phyloP scores from a whole-genome alignment of 192 early-diverging fungal species.

The Rhizophagus sp. region DNA sequence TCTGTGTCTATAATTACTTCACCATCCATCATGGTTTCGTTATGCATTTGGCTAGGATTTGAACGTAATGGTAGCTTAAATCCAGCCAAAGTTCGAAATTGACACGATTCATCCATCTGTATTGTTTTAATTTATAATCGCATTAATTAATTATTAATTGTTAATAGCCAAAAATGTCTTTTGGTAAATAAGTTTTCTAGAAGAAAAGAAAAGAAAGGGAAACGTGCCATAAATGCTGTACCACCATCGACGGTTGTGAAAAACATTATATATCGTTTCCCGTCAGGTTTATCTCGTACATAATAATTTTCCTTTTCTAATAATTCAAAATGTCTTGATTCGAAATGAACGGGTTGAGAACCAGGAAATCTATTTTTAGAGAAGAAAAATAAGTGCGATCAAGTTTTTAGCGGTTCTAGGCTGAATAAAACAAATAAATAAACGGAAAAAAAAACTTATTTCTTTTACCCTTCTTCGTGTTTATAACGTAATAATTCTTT shows the following conservation, averaged over 20 bases:
- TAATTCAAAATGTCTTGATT: conserved; percentile 40
- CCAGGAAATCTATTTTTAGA: conserved; percentile 55
- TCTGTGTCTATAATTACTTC: conserved; percentile 68
- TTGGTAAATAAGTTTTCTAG: neutral
- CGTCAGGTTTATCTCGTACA: conserved; percentile 58
- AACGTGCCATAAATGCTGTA: conserved; percentile 49
- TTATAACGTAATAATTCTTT: conserved; percentile 15
- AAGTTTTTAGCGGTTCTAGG: neutral
- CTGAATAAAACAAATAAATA: neutral
- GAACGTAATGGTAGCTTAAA: conserved; percentile 50
- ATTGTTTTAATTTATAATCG: conserved; percentile 18
- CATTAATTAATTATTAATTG: neutral
- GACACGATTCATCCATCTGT: conserved; percentile 67
- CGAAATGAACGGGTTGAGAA: conserved; percentile 56
- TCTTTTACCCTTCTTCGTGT: neutral
- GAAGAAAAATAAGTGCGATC: neutral
- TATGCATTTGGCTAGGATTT: conserved; percentile 44
- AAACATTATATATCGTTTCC: conserved; percentile 49
- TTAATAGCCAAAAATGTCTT: too few relatives aligned
- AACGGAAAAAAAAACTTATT: too few relatives aligned
- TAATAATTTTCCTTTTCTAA: conserved; percentile 60
- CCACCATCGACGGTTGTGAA: conserved; percentile 41
- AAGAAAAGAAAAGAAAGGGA: neutral
- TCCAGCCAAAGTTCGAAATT: conserved; percentile 56
- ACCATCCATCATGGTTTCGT: conserved; percentile 70